These are phyloP conservation scores for Phycomyces blakesleeanus DNA, from an alignment of 192 early-diverging fungal genomes.

Conservation along the genomic window DNA sequence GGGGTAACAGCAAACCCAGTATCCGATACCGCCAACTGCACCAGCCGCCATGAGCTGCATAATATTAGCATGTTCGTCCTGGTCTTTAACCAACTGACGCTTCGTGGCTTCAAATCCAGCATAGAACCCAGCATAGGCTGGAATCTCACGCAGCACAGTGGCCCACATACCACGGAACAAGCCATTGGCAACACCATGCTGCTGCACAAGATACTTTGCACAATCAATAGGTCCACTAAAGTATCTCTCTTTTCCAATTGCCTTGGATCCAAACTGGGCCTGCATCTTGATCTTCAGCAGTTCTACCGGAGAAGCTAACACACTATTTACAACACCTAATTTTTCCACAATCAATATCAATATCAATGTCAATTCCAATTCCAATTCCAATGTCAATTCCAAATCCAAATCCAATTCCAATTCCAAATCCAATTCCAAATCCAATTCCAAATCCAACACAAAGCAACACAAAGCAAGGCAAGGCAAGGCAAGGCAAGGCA, in stretches of 20 bases:
- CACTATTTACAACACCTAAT: constrained; percentile 69
- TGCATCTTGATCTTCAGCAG: constrained; percentile 92
- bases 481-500: neutral
- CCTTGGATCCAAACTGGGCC: constrained; percentile 67
- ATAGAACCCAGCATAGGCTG: constrained; percentile 85
- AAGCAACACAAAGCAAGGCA: neutral
- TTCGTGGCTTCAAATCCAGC: constrained; percentile 78
- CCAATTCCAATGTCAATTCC: too few species aligned
- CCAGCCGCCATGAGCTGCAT: constrained; percentile 73
- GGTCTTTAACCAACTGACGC: constrained; percentile 50
- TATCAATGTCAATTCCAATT: too few species aligned
- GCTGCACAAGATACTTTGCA: constrained; percentile 57
- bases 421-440: too few species aligned
- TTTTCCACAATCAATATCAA: too few species aligned
- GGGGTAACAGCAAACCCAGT: constrained; percentile 83
- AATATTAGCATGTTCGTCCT: constrained; percentile 43
- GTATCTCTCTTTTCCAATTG: constrained; percentile 22
- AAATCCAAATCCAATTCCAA: too few species aligned
- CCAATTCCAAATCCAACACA: too few species aligned
- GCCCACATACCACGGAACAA: constrained; percentile 80
- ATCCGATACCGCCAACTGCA: constrained; percentile 73
- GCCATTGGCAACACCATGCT: constrained; percentile 69
- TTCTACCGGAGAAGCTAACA: constrained; percentile 90
- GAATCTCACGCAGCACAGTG: constrained; percentile 74
- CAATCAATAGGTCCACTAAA: constrained; percentile 62